A percentile compares a stretch with the other conserved stretches of the same genome.
These are phyloP conservation scores for Cryptococcus sp. DNA, from an alignment of 1,284 basidiomycete genomes.

Conservation along the genomic window DNA sequence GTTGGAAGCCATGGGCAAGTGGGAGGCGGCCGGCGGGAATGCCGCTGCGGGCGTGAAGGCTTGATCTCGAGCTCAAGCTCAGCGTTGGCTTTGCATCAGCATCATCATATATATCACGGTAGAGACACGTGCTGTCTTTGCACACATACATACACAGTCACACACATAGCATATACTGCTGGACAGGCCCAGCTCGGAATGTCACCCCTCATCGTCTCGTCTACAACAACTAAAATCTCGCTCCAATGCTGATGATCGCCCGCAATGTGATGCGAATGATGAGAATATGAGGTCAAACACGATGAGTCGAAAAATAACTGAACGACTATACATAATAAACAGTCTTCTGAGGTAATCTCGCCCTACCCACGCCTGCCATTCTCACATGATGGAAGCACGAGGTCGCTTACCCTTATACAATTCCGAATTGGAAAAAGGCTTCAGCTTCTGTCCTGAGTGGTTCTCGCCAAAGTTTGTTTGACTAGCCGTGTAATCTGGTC, in stretches of 20 bases:
- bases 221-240: neutral
- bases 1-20: slow-evolving; percentile 58
- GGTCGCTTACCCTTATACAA: slow-evolving; percentile 1
- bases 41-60: slow-evolving; percentile 39
- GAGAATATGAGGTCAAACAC: neutral
- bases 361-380: neutral
- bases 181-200: neutral
- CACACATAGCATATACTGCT: neutral
- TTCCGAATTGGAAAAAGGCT: slow-evolving; percentile 10
- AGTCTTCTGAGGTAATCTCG: neutral
- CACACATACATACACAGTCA: neutral
- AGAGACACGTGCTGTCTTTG: neutral
- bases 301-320: neutral
- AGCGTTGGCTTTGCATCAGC: too few relatives aligned
- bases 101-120: neutral
- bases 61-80: neutral
- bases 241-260: too few relatives aligned
- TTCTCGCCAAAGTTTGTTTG: neutral
- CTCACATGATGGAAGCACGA: neutral
- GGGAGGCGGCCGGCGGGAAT: slow-evolving; percentile 55
- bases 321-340: neutral
- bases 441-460: slow-evolving; percentile 1
- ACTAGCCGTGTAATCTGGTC: slow-evolving; percentile 7
- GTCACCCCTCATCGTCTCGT: neutral
- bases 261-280: neutral